Percentiles rank a stretch among this genome's conserved stretches.
Evolutionary conservation across 2,329 filamentous ascomycete species (phyloP).

Genomic region (Apiospora phragmitis): DNA sequence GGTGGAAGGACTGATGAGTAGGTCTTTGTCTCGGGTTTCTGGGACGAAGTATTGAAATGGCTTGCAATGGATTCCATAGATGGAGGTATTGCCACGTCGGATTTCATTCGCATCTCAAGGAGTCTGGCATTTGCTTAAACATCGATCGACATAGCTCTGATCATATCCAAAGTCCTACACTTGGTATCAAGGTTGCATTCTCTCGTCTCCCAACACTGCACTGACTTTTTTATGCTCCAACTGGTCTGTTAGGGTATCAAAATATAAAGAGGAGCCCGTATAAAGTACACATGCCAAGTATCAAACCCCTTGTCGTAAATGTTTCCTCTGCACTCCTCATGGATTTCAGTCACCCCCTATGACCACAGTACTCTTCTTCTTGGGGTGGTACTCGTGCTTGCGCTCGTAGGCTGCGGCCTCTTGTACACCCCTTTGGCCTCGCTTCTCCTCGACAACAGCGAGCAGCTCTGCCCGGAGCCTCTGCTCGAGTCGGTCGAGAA

Average conservation of each 20-base stretch:
- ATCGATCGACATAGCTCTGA: neutral
- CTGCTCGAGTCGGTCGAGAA: conserved; percentile 63
- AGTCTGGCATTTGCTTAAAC: neutral
- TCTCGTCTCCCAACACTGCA: neutral
- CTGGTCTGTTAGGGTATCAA: neutral
- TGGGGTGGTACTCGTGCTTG: neutral
- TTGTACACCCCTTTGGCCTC: conserved; percentile 14
- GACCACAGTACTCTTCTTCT: neutral
- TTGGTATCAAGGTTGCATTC: neutral
- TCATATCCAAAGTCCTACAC: neutral
- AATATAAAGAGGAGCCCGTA: neutral
- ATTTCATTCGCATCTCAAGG: neutral
- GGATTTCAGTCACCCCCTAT: neutral
- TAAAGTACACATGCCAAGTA: neutral
- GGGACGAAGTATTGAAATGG: neutral
- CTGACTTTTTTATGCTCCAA: neutral
- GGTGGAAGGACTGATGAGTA: neutral
- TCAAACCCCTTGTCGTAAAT: neutral
- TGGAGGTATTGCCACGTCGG: neutral
- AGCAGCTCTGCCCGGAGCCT: conserved; percentile 54
- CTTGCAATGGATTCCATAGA: neutral
- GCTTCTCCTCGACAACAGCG: conserved; percentile 19
- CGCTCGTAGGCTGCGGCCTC: neutral
- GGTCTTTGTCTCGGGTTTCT: neutral
- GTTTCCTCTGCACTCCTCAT: neutral